Evolutionary conservation across 495 filamentous ascomycete genomes (phyloP), one percentile per base, ranked within the genome.

Genomic region (Talaromyces trachyspermus): DNA sequence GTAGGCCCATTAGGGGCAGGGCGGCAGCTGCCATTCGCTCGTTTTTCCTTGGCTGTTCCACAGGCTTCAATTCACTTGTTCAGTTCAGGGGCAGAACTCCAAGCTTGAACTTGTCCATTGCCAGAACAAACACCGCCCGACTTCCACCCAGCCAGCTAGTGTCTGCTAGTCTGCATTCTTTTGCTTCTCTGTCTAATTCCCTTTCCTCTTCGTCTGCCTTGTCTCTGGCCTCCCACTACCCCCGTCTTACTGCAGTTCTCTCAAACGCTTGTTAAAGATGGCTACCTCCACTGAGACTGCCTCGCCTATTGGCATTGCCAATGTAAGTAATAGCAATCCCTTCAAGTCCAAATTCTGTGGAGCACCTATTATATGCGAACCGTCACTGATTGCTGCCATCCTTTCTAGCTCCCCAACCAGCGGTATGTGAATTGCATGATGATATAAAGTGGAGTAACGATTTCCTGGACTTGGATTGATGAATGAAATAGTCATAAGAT

Each of bases 261-360:
- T 53, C 41, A 47, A 49, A 56, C 61, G 46, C 57, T 54, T 54
- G 51, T 57, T 47, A 72, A 80, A 64, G 66, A 90, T 90, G 86
- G 77, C 84, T 62, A 76, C 78, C 54, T 70, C 81, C 58, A 81
- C 80, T 55, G 89, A 95, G 70, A 86, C 85, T 64, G 84, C 86
- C 52, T 86, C 87, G 62, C 89, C 88, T 60, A 97, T 97, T 86
- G 91, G 91, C 77, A 97, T 98, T 85, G 92, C 92, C 79, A 98
- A 98, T 76, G 81, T 85, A 69, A 70, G 81, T 76, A 19, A 38
- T 12, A n/a, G 29, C 43, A 30, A 24, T 49, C 10, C 23, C 29
- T 42, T 23, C 32, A 22, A 46, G 4, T 6, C 29, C 9, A 9
- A 11, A 12, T 12, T 40, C 15, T 42, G 11, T 42, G 11, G 26